These are phyloP conservation scores for Scorias spongiosa DNA, from an alignment of 2,329 filamentous ascomycete genomes.

Conservation along the genomic window DNA sequence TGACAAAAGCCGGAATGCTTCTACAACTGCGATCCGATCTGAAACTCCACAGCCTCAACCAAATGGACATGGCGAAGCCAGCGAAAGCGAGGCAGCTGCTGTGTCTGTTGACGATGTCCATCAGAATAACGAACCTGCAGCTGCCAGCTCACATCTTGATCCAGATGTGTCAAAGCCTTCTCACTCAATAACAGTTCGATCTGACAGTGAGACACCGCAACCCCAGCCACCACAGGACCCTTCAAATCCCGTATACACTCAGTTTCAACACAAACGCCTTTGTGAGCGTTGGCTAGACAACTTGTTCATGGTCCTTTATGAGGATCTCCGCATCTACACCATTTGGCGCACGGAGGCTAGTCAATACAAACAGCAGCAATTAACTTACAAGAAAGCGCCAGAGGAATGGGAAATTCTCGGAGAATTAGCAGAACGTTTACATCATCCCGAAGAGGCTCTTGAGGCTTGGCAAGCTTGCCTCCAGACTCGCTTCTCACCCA, in stretches of 20 bases:
- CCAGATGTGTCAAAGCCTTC: slow-evolving; percentile 21
- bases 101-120: slow-evolving; percentile 6
- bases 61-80: slow-evolving; percentile 27
- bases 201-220: slow-evolving; percentile 17
- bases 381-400: slow-evolving; percentile 91
- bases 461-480: slow-evolving; percentile 89
- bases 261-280: slow-evolving; percentile 91
- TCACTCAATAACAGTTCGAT: slow-evolving; percentile 18
- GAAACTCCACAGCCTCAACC: slow-evolving; percentile 33
- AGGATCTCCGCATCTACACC: slow-evolving; percentile 93
- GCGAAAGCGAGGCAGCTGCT: slow-evolving; percentile 18
- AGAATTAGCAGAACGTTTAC: slow-evolving; percentile 77
- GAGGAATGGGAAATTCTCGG: slow-evolving; percentile 98
- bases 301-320: slow-evolving; percentile 97
- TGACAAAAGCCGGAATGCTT: slow-evolving; percentile 51
- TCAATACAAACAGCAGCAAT: slow-evolving; percentile 81
- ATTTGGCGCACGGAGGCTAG: slow-evolving; percentile 99
- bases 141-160: slow-evolving; percentile 15
- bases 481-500: slow-evolving; percentile 77
- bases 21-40: slow-evolving; percentile 61
- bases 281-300: slow-evolving; percentile 98
- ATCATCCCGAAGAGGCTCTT: slow-evolving; percentile 79
- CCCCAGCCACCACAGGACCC: slow-evolving; percentile 29
- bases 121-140: slow-evolving; percentile 14
- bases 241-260: slow-evolving; percentile 61